Evolutionary conservation across 495 filamentous ascomycete genomes (phyloP).

Genomic region (Xylaria grammica): DNA sequence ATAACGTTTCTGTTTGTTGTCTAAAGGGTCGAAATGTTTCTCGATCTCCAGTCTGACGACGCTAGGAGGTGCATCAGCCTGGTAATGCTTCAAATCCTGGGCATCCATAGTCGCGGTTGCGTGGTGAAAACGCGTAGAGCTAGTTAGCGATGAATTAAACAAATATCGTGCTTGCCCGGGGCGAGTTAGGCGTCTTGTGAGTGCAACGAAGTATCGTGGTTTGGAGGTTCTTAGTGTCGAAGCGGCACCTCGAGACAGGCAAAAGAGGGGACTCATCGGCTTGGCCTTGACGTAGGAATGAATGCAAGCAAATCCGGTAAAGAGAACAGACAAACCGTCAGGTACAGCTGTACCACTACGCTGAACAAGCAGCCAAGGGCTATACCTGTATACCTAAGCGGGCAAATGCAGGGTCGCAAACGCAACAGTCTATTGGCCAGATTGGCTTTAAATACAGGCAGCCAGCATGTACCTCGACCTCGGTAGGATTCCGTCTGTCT

Average conservation of each 20-base stretch:
- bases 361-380: slow-evolving; percentile 6
- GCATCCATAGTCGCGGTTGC: slow-evolving; percentile 46
- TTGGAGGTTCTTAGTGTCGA: slow-evolving; percentile 31
- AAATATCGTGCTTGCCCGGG: slow-evolving; percentile 4
- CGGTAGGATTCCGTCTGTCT: too few species aligned
- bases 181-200: background rate
- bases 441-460: background rate
- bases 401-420: too few species aligned
- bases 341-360: background rate
- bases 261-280: slow-evolving; percentile 33
- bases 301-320: too few species aligned
- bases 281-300: background rate
- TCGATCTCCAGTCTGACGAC: slow-evolving; percentile 86
- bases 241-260: slow-evolving; percentile 29
- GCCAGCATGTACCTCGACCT: too few species aligned
- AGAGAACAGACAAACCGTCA: too few species aligned
- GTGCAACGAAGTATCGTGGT: slow-evolving; percentile 19
- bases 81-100: slow-evolving; percentile 69
- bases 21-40: slow-evolving; percentile 85
- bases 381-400: too few species aligned
- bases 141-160: background rate
- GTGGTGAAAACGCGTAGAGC: slow-evolving; percentile 20
- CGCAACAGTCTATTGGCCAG: slow-evolving; percentile 11
- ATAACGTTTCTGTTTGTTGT: slow-evolving; percentile 80
- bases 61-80: slow-evolving; percentile 86